Evolutionary conservation across 768 basidiomycete species (phyloP), one percentile per base, ranked within the genome.

Genomic region (Pisolithus sp.): DNA sequence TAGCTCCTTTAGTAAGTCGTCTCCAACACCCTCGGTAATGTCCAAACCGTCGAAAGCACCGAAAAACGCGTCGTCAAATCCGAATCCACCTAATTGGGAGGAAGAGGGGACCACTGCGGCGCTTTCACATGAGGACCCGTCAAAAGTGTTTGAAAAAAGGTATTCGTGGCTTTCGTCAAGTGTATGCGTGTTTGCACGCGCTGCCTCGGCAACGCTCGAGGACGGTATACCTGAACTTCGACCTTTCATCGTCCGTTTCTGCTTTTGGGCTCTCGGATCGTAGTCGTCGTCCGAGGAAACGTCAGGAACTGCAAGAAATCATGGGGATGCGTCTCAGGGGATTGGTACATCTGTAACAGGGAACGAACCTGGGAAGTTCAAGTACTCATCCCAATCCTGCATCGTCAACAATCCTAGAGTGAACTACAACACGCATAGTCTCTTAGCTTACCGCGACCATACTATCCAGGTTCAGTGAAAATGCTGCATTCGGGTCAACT

Each of bases 1-100:
- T 3, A 91, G 73, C 58, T 91, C 88, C 54, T 74, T 76, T 7
- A 84, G 86, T 24, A 91, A 70, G 58, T 90, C 89, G 43, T 88
- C 86, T 4, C 82, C 86, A 17, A 90, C 66, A 20, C 76, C 82
- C 7, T 73, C 77, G n/a, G 69, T 77, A 17, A 83, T 61, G 53
- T 80, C 85, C 21, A 82, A 59, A 20, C 73, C 82, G 49, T 81
- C 85, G 18, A 76, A 73, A 8, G 72, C 66, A 2, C 60, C 68
- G 48, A 84, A 76, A 37, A 79, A 72, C 39, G 79, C 75, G 54
- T 83, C 82, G 30, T 78, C 74, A 34, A 80, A 75, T 18, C 62
- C 72, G 38, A 82, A 77, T 13, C 67, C 72, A 17, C 64, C 78
- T 5, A 63, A 62, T 51, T 82, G 81, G 7, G 85, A 86, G 6